phyloP scores from a whole-genome alignment of 2,329 filamentous ascomycete species.

The Pseudofabraea citricarpa region DNA sequence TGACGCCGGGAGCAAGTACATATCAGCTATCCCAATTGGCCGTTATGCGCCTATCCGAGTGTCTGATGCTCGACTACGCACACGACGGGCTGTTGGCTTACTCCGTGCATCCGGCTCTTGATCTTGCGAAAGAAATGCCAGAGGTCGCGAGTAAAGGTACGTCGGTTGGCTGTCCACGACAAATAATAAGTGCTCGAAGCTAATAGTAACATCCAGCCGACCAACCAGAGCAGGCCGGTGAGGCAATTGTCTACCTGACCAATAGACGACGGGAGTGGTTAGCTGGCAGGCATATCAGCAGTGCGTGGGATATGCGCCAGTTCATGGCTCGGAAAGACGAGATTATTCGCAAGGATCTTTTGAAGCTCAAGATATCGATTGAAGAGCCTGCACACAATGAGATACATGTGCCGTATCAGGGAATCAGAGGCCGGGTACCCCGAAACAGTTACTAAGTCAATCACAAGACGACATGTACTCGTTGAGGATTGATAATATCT shows the following conservation, averaged over 20 bases:
- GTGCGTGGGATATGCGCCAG: slow-evolving; percentile 43
- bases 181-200: neutral
- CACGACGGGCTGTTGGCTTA: slow-evolving; percentile 33
- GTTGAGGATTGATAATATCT: no score
- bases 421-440: no score
- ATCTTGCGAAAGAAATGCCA: slow-evolving; percentile 30
- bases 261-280: slow-evolving; percentile 39
- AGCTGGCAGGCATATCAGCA: slow-evolving; percentile 37
- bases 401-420: no score
- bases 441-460: no score
- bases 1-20: slow-evolving; percentile 29
- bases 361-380: no score
- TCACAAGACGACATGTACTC: no score
- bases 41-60: slow-evolving; percentile 41
- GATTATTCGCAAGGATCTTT: slow-evolving; percentile 32
- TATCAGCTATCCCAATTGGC: slow-evolving; percentile 45
- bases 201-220: neutral
- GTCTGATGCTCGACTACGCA: slow-evolving; percentile 37
- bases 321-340: slow-evolving; percentile 36
- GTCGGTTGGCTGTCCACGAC: slow-evolving; percentile 12
- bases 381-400: no score
- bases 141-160: slow-evolving; percentile 18
- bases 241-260: slow-evolving; percentile 39
- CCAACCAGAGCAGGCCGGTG: slow-evolving; percentile 29
- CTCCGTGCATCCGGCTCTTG: slow-evolving; percentile 31